Conservation (phyloP, 495 filamentous ascomycete species). For the Podospora didyma region DNA sequence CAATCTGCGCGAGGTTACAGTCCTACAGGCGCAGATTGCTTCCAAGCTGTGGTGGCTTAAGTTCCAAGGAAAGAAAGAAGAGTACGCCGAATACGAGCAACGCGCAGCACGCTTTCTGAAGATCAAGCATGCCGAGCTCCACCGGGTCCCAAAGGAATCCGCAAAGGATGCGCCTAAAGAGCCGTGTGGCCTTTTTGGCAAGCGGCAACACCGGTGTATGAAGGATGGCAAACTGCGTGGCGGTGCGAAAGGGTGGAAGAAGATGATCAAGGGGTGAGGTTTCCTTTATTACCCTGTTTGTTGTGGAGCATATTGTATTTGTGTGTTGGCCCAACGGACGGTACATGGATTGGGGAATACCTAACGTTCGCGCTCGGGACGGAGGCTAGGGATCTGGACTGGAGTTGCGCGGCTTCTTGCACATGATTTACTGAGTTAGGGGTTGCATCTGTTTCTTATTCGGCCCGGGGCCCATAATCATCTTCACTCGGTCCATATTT, state of each 20-base stretch:
- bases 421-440: background rate
- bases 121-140: slow-evolving; percentile 21
- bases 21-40: slow-evolving; percentile 39
- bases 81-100: slow-evolving; percentile 36
- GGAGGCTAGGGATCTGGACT: slow-evolving; percentile 1
- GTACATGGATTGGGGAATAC: slow-evolving; percentile 4
- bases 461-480: background rate
- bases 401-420: background rate
- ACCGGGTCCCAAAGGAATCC: background rate
- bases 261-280: slow-evolving; percentile 12
- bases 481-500: background rate
- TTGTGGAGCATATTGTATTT: slow-evolving; percentile 6
- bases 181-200: slow-evolving; percentile 1
- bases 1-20: slow-evolving; percentile 26
- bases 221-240: background rate
- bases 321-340: background rate
- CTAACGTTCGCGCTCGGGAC: background rate
- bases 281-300: background rate
- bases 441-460: slow-evolving; percentile 1
- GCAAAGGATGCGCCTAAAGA: slow-evolving; percentile 4
- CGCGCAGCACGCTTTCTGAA: slow-evolving; percentile 35
- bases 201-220: background rate
- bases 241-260: slow-evolving; percentile 16
- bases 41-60: slow-evolving; percentile 48
- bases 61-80: slow-evolving; percentile 36